phyloP scores from a whole-genome alignment of 805 yeast genomes.

The Candida lessepsii region DNA sequence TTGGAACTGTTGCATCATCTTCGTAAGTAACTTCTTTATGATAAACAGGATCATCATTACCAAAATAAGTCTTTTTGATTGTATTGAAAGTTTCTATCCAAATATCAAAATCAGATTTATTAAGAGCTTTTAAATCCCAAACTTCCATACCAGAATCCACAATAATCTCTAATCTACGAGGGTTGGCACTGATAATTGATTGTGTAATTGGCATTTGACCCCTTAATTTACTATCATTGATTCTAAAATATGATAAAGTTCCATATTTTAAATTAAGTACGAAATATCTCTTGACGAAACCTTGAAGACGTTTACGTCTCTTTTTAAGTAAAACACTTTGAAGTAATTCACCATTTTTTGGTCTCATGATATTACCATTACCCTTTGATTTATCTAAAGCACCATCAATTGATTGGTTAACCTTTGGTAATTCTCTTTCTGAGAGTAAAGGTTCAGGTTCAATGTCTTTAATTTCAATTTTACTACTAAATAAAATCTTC shows the following conservation, averaged over 20 bases:
- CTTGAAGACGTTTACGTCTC: slow-evolving; percentile 77
- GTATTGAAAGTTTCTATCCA: slow-evolving; percentile 83
- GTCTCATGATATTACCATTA: slow-evolving; percentile 25
- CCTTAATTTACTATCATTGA: slow-evolving; percentile 67
- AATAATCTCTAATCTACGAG: slow-evolving; percentile 63
- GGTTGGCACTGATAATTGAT: slow-evolving; percentile 79
- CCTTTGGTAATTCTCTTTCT: slow-evolving; percentile 2
- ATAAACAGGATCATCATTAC: slow-evolving; percentile 6
- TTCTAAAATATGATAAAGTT: slow-evolving; percentile 78
- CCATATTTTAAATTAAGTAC: slow-evolving; percentile 80
- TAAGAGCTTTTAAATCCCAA: slow-evolving; percentile 79
- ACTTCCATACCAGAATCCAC: slow-evolving; percentile 94
- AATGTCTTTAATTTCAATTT: slow-evolving; percentile 4
- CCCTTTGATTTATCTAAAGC: slow-evolving; percentile 7
- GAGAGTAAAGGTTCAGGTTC: background rate
- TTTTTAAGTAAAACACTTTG: slow-evolving; percentile 81
- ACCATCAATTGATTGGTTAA: slow-evolving; percentile 2
- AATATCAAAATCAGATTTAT: slow-evolving; percentile 61
- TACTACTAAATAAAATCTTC: slow-evolving; percentile 62
- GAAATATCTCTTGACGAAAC: slow-evolving; percentile 82
- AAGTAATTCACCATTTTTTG: slow-evolving; percentile 65
- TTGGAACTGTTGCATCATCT: slow-evolving; percentile 3
- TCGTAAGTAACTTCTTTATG: slow-evolving; percentile 15
- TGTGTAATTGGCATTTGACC: slow-evolving; percentile 89
- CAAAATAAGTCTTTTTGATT: slow-evolving; percentile 32